phyloP scores from a whole-genome alignment of 2,329 filamentous ascomycete genomes.

The Alternaria viburni region DNA sequence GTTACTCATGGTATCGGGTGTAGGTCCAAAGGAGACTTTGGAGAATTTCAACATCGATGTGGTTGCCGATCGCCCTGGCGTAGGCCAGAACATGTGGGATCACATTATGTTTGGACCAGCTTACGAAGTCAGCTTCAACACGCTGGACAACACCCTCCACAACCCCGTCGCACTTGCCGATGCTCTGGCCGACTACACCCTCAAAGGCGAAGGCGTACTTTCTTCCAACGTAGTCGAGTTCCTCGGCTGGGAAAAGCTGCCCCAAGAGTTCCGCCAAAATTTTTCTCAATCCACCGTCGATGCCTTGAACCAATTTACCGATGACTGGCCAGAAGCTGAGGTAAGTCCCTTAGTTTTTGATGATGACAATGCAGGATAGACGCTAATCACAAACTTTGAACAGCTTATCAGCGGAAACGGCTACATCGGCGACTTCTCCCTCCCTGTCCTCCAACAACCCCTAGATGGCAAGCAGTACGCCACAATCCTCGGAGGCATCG shows the following conservation, averaged over 20 bases:
- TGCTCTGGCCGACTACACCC: not conserved
- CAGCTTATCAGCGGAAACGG: not conserved
- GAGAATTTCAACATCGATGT: slow-evolving; percentile 22
- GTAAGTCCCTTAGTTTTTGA: not conserved
- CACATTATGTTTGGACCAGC: slow-evolving; percentile 21
- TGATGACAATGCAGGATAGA: not conserved
- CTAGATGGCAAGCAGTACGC: not conserved
- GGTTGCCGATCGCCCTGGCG: slow-evolving; percentile 24
- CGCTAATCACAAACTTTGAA: not conserved
- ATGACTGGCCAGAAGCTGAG: not conserved
- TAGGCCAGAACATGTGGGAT: slow-evolving; percentile 30
- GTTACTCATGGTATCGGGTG: slow-evolving; percentile 45
- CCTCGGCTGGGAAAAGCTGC: slow-evolving; percentile 1
- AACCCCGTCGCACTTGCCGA: not conserved
- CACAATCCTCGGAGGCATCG: not conserved
- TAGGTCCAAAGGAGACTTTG: slow-evolving; percentile 33
- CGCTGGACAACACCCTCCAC: not conserved
- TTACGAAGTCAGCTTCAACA: not conserved
- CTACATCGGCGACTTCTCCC: not conserved
- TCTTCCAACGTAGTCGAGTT: not conserved
- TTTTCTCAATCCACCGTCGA: not conserved
- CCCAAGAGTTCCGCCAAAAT: not conserved
- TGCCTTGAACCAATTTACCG: not conserved
- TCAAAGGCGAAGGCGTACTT: not conserved
- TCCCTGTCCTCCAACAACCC: not conserved